Percentiles rank a stretch among this genome's conserved stretches.
Evolutionary conservation across 805 yeast genomes (phyloP).

Genomic region (Lachancea mirantina): DNA sequence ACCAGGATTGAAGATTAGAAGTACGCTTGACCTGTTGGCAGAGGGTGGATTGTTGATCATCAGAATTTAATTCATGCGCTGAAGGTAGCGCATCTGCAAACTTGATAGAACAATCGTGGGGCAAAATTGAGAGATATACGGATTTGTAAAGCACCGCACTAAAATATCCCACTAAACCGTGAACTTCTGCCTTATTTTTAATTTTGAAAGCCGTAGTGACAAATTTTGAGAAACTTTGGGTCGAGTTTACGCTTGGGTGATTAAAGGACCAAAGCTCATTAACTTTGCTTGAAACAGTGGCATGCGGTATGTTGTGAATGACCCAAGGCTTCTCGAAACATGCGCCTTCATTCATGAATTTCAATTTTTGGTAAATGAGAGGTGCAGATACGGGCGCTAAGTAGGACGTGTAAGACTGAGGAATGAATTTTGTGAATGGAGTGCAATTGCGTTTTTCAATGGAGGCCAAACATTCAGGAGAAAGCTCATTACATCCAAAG

Average conservation of each 20-base stretch:
- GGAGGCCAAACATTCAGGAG: conserved; percentile 69
- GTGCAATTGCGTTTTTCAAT: conserved; percentile 36
- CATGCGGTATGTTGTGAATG: conserved; percentile 36
- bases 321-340: conserved; percentile 42
- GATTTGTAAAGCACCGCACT: conserved; percentile 61
- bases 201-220: conserved; percentile 37
- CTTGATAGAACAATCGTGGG: conserved; percentile 18
- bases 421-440: conserved; percentile 50
- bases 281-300: conserved; percentile 39
- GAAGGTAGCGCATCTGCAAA: conserved; percentile 12
- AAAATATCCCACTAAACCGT: conserved; percentile 73
- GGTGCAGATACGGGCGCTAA: conserved; percentile 66
- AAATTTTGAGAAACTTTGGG: conserved; percentile 15
- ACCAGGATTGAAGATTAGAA: conserved; percentile 52
- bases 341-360: conserved; percentile 11
- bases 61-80: neutral
- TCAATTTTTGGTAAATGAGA: conserved; percentile 36
- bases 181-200: conserved; percentile 47
- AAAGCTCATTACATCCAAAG: conserved; percentile 85
- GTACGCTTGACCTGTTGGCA: conserved; percentile 28
- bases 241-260: conserved; percentile 37
- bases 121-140: conserved; percentile 31
- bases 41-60: neutral
- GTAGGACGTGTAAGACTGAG: conserved; percentile 49
- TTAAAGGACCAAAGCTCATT: conserved; percentile 54